phyloP scores from a whole-genome alignment of 257 asterid species.

The Linderniella brevidens region DNA sequence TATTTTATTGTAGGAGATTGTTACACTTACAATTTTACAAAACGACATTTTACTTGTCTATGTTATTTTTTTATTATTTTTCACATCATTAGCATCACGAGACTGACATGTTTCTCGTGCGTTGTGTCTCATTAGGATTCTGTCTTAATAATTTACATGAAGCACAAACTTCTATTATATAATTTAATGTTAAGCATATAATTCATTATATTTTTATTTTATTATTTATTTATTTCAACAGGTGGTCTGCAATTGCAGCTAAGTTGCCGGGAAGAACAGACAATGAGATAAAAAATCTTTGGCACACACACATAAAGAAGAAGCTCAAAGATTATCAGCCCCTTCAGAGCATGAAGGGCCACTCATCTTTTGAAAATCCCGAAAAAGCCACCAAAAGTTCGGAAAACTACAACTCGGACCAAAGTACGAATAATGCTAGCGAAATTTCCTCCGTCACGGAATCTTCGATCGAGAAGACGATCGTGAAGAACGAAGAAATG shows the following conservation, averaged over 20 bases:
- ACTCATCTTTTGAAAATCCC: neutral
- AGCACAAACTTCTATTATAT: too few relatives aligned
- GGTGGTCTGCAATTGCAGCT: conserved; percentile 90
- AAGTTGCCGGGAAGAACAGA: conserved; percentile 78
- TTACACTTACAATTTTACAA: too few relatives aligned
- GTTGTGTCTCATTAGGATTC: too few relatives aligned
- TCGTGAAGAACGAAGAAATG: conserved; percentile 22
- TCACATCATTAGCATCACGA: too few relatives aligned
- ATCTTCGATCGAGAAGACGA: neutral
- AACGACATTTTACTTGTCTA: too few relatives aligned
- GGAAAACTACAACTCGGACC: conserved; percentile 15
- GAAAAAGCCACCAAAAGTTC: conserved; percentile 13
- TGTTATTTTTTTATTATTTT: too few relatives aligned
- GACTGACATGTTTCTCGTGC: too few relatives aligned
- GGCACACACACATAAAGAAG: conserved; percentile 86
- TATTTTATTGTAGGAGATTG: too few relatives aligned
- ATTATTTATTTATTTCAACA: conserved; percentile 9
- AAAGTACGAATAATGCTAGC: conserved; percentile 26
- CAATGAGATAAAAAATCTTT: conserved; percentile 79
- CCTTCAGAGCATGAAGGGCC: conserved; percentile 25
- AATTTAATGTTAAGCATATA: too few relatives aligned
- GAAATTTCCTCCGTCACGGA: conserved; percentile 52
- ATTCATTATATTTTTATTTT: too few relatives aligned
- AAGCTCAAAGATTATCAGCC: conserved; percentile 17
- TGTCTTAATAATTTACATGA: too few relatives aligned